A percentile compares a stretch with the other conserved stretches of the same genome.
Conservation (phyloP, 352 stramenopile species). For the Phytophthora sp. region DNA sequence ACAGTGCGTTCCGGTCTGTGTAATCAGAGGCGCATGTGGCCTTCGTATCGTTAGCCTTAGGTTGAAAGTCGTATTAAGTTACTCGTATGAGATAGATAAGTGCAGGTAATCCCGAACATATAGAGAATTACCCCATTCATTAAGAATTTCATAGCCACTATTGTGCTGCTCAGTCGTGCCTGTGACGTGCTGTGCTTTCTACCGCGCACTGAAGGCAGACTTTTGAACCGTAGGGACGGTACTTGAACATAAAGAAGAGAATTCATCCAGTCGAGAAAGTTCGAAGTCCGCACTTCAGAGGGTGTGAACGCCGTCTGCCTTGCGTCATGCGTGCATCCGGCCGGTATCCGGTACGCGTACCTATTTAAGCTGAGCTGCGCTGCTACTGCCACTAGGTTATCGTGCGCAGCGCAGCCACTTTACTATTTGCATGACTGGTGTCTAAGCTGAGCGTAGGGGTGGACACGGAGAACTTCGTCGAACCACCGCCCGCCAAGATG, state of each 20-base stretch:
- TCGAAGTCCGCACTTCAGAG: conserved; percentile 2
- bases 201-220: neutral
- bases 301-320: too few relatives aligned
- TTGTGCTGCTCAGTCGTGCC: too few relatives aligned
- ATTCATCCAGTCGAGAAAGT: conserved; percentile 16
- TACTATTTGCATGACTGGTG: too few relatives aligned
- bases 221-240: neutral
- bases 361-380: too few relatives aligned
- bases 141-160: neutral
- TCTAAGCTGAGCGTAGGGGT: too few relatives aligned
- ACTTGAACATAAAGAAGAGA: neutral
- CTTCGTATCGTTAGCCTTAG: conserved; percentile 32
- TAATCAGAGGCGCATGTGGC: conserved; percentile 16
- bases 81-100: conserved; percentile 34
- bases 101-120: conserved; percentile 24
- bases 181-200: too few relatives aligned
- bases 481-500: too few relatives aligned
- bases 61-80: conserved; percentile 40
- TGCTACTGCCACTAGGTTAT: too few relatives aligned
- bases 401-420: too few relatives aligned
- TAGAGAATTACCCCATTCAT: conserved; percentile 17
- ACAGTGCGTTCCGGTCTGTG: conserved; percentile 30
- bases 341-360: too few relatives aligned
- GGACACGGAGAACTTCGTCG: too few relatives aligned
- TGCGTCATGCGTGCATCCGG: too few relatives aligned